Evolutionary conservation across 371 early-diverging fungal species (phyloP).

Genomic region (Rhizopus microsporus): DNA sequence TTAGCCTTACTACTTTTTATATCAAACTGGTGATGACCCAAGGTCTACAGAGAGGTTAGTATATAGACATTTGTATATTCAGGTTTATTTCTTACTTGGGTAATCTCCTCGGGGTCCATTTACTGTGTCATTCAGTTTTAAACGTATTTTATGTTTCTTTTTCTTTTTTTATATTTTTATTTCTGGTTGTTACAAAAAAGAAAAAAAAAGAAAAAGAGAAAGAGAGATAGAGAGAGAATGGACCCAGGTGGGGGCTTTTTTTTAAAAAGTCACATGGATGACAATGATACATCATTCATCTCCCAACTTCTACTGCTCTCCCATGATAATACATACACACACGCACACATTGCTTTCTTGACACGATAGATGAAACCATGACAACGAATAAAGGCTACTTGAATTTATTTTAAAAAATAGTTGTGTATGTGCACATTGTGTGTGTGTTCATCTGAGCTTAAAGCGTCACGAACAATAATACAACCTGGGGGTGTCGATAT

Average conservation of each 20-base stretch:
- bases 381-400: background rate
- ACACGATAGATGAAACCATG: slow-evolving; percentile 3
- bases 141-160: background rate
- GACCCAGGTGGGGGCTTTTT: background rate
- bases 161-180: background rate
- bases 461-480: background rate
- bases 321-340: no score
- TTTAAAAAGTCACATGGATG: no score
- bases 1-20: background rate
- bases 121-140: slow-evolving; percentile 36
- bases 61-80: background rate
- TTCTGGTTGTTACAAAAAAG: background rate
- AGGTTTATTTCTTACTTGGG: slow-evolving; percentile 20
- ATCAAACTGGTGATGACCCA: slow-evolving; percentile 9
- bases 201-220: slow-evolving; percentile 18
- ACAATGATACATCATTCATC: no score
- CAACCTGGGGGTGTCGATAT: slow-evolving; percentile 10
- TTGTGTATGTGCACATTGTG: background rate
- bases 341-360: background rate
- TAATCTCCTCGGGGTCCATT: slow-evolving; percentile 42
- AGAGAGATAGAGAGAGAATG: background rate
- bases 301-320: no score
- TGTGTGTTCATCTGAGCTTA: slow-evolving; percentile 6
- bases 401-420: background rate
- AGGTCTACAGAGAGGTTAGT: slow-evolving; percentile 8